A percentile compares a stretch with the other conserved stretches of the same genome.
Conservation (phyloP, 441 rosid genomes). For the Bruguiera hainesii region DNA sequence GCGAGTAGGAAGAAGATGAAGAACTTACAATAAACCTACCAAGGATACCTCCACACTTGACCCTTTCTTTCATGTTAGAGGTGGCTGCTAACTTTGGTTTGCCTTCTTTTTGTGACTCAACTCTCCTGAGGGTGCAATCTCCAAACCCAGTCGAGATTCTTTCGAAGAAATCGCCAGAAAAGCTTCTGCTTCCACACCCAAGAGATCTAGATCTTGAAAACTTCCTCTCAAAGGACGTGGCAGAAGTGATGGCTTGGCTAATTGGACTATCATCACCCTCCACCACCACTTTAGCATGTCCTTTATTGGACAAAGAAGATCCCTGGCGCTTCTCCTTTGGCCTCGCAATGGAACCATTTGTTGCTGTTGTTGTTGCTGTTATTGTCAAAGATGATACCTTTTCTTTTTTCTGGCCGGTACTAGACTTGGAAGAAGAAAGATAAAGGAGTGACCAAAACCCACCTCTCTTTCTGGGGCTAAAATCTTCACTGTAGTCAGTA, state of each 20-base stretch:
- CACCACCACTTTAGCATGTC: neutral
- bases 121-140: conserved; percentile 83
- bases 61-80: conserved; percentile 55
- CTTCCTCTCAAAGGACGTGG: conserved; percentile 60
- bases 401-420: conserved; percentile 33
- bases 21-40: conserved; percentile 80
- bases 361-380: neutral
- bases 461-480: conserved; percentile 56
- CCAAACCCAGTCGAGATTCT: conserved; percentile 94
- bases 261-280: conserved; percentile 53
- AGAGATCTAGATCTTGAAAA: conserved; percentile 94
- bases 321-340: neutral
- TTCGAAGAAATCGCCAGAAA: conserved; percentile 92
- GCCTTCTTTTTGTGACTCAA: conserved; percentile 89
- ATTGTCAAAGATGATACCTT: conserved; percentile 25
- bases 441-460: conserved; percentile 88
- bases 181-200: conserved; percentile 94
- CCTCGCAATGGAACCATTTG: neutral
- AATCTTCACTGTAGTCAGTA: conserved; percentile 28
- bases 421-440: conserved; percentile 47
- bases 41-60: conserved; percentile 81
- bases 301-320: neutral
- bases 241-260: conserved; percentile 36
- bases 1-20: conserved; percentile 62
- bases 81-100: conserved; percentile 36